Evolutionary conservation across 208 protist genomes (phyloP), one percentile per base, ranked within the genome.

Genomic region (Acanthamoeba healyi): DNA sequence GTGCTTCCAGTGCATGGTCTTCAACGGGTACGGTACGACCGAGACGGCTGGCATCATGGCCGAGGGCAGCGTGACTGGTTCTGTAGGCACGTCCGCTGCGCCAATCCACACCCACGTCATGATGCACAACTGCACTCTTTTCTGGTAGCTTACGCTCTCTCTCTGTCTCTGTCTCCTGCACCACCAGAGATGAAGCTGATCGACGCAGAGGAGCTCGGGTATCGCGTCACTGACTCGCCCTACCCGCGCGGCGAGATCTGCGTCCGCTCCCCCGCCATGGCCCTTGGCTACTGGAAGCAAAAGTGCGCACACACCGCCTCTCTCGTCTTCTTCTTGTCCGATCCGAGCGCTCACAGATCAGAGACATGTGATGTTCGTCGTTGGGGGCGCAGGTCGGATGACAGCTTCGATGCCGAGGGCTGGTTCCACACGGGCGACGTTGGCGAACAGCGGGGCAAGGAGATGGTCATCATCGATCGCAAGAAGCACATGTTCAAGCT

Each of bases 401-500:
- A 12, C 6, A 49, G 49, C 6, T 29, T 89, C 17, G 12, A 89
- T 7, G 81, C n/a, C n/a, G 46, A 89, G 34, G 81, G 81, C 26
- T 89, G 81, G 81, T 89, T 89, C 36, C 40, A 49, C 34, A 89
- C 81, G 24, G 81, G 81, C 42, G 81, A 89, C 36, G 65, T 89
- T 34, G 81, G 81, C 32, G 54, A 58, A 17, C 81, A 19, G 29
- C 34, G 29, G 32, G 34, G 12, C 29, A 5, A 40, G 9, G 81
- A 49, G 24, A 10, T 3, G 5, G 10, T 89, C 26, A 89, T 89
- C 81, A 89, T 89, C 81, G 81, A 89, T 24, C 81, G 81, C 9
- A 24, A 34, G 15, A 89, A 89, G 51, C 44, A 89, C 54, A 46
- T 89, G 49, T 89, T 89, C 81, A 89, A 89, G 81, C 81, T 89